Base-by-base conservation (phyloP, 2,329 filamentous ascomycete species). In the Dryadomyces sulphureus region DNA sequence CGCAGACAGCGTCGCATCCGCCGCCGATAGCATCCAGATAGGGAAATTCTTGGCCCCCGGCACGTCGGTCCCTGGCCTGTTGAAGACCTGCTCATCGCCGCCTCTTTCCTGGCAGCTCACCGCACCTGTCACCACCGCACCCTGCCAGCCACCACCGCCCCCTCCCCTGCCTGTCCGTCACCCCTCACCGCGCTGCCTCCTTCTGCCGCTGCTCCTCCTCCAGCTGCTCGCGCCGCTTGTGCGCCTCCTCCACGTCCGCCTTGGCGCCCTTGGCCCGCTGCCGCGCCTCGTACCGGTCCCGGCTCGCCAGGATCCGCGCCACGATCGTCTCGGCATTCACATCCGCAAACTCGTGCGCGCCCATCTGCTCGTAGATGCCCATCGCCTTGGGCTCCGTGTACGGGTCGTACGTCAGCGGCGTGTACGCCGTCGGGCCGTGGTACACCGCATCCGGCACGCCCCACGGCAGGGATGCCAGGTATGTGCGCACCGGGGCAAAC, bases 251-350 rank as follows among this genome's bases (percentile, higher is more conserved):
- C 0, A 77, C 75, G 41, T 80, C 72, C 1, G 81, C 81, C 67
- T 98, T 98, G 53, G 87, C 75, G 11, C 89, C 84, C 68, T 98
- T 98, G 54, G 82, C 79, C 45, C 84, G 73, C 68, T 98, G 92
- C 49, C 92, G 72, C 56, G 87, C 92, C 66, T 96, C 90, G 62
- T 95, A 98, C 59, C 86, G 74, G 49, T 82, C 81, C 30, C 89
- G 73, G 56, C 86, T 89, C 62, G 80, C 84, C 70, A 96, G 71
- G 59, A 98, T 98, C 27, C 92, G 72, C 54, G 83, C 77, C 41
- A 98, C 89, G 55, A 98, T 96, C 55, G 92, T 82, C 3, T 81
- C 88, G 1, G 90, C 88, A 62, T 96, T 95, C 52, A 96, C 88
- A 50, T 88, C 73, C 52, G 84, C 75, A 60, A 90, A 98, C 19